A percentile compares a stretch with the other conserved stretches of the same genome.
phyloP scores from a whole-genome alignment of 805 yeast species.

The Candida jianshihensis region DNA sequence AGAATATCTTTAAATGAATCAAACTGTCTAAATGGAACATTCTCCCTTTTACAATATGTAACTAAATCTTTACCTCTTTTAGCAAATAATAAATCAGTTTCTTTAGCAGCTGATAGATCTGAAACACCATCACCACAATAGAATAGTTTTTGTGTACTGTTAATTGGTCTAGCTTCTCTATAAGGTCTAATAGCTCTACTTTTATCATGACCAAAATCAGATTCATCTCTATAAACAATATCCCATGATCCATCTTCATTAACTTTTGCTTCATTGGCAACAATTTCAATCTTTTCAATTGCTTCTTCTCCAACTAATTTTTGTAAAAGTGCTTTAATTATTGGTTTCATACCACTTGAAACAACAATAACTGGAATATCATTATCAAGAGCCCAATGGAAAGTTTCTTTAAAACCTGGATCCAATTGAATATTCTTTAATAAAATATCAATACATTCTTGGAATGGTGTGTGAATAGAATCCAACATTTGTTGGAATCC shows the following conservation, averaged over 20 bases:
- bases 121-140: constrained; percentile 98
- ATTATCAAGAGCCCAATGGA: constrained; percentile 66
- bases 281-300: constrained; percentile 63
- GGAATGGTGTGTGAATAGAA: constrained; percentile 68
- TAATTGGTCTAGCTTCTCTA: constrained; percentile 23
- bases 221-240: constrained; percentile 77
- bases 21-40: constrained; percentile 81
- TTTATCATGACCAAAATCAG: constrained; percentile 93
- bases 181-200: constrained; percentile 61
- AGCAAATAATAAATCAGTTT: constrained; percentile 89
- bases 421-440: constrained; percentile 67
- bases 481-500: constrained; percentile 83
- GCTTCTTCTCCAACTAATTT: constrained; percentile 76
- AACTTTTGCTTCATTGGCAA: constrained; percentile 67
- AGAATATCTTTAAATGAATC: constrained; percentile 70
- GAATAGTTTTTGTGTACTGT: constrained; percentile 58
- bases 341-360: constrained; percentile 90
- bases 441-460: constrained; percentile 70
- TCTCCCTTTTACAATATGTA: constrained; percentile 72
- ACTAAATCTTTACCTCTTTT: constrained; percentile 88
- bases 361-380: constrained; percentile 82
- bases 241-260: constrained; percentile 64
- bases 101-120: constrained; percentile 91
- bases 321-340: constrained; percentile 69
- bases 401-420: constrained; percentile 82